These are phyloP conservation scores for Sextonia rubra DNA, from an alignment of 164 flowering plant species.

Conservation along the genomic window DNA sequence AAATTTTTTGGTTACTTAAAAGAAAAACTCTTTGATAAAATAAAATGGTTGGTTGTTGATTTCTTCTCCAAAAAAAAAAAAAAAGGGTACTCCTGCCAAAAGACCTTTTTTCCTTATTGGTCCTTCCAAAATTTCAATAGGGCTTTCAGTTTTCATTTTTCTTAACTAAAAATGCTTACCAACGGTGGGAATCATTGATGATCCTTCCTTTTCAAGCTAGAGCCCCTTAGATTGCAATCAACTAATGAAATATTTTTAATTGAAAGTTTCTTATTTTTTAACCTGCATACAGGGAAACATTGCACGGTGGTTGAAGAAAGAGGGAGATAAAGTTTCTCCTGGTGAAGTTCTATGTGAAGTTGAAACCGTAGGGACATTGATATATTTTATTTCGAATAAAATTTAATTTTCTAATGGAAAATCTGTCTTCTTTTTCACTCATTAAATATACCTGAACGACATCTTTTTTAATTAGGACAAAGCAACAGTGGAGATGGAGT, in stretches of 20 bases:
- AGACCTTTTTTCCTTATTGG: neutral
- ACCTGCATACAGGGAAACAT: constrained; percentile 65
- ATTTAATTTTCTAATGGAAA: neutral
- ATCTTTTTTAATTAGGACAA: constrained; percentile 53
- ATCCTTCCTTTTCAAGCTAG: constrained; percentile 1
- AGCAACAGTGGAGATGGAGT: constrained; percentile 99
- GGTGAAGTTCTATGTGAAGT: constrained; percentile 99
- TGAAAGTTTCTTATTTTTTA: neutral
- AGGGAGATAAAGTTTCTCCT: constrained; percentile 81
- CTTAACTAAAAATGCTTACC: neutral
- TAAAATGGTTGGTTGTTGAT: neutral
- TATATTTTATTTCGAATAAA: neutral
- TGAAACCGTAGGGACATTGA: constrained; percentile 70
- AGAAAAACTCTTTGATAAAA: neutral
- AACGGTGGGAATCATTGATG: neutral
- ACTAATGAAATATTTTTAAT: no score
- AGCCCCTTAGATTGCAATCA: neutral
- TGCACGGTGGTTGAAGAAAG: constrained; percentile 97
- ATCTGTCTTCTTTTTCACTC: neutral
- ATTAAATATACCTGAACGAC: neutral
- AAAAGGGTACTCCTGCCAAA: neutral
- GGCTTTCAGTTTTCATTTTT: neutral
- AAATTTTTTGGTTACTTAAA: no score
- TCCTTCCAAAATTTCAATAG: neutral
- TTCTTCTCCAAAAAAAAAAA: neutral